phyloP scores from a whole-genome alignment of 306 rosid species.

The Rosa chinensis region DNA sequence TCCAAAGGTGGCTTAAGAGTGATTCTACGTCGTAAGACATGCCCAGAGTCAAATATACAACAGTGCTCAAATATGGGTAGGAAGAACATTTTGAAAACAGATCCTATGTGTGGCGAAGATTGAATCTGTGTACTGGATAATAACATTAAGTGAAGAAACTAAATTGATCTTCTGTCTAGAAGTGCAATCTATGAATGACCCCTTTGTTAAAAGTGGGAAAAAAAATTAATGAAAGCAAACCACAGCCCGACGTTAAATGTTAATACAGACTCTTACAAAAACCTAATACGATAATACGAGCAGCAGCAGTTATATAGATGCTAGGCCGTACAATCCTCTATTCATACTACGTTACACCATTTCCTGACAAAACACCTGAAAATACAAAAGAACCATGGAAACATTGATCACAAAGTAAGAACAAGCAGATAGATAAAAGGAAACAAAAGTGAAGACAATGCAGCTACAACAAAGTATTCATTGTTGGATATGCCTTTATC shows the following conservation, averaged over 20 bases:
- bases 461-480: background rate
- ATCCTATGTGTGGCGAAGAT: background rate
- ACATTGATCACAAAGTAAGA: background rate
- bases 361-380: constrained; percentile 19
- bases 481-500: background rate
- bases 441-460: background rate
- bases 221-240: background rate
- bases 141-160: background rate
- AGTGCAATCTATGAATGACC: background rate
- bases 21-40: background rate
- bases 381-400: background rate
- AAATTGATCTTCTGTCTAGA: background rate
- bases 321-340: constrained; percentile 17
- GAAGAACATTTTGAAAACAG: background rate
- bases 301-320: constrained; percentile 13
- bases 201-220: background rate
- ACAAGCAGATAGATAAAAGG: background rate
- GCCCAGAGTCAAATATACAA: background rate
- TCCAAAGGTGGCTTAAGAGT: background rate
- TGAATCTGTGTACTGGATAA: background rate
- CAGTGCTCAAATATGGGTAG: background rate
- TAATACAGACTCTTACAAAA: constrained; percentile 19
- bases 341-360: constrained; percentile 16
- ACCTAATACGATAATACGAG: constrained; percentile 22
- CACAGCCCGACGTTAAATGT: background rate